Evolutionary conservation across 1,284 basidiomycete species (phyloP).

Genomic region (Ustilago esculenta): DNA sequence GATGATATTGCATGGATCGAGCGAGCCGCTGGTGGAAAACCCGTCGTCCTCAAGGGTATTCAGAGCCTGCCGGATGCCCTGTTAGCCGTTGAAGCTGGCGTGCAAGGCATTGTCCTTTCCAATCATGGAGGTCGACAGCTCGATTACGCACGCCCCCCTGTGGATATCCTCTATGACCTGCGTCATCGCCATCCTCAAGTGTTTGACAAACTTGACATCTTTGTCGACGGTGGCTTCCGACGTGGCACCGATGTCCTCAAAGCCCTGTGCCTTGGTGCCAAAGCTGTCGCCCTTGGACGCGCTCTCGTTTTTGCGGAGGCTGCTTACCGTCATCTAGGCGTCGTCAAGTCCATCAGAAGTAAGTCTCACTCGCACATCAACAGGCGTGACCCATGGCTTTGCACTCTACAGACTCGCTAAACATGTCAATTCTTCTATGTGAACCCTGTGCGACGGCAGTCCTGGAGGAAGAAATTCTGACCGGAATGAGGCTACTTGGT

Average conservation of each 20-base stretch:
- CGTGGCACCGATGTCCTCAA: constrained; percentile 82
- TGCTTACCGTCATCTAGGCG: constrained; percentile 84
- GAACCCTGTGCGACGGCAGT: no score
- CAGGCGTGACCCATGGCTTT: no score
- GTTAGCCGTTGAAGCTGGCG: constrained; percentile 71
- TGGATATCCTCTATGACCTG: constrained; percentile 6
- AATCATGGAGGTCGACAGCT: constrained; percentile 69
- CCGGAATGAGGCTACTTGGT: constrained; percentile 9
- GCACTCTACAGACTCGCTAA: no score
- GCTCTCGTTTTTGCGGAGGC: constrained; percentile 88
- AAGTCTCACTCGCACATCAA: no score
- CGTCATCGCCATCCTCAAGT: constrained; percentile 66
- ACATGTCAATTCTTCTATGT: no score
- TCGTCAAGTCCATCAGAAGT: constrained; percentile 73
- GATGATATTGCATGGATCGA: constrained; percentile 78
- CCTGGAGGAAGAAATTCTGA: constrained; percentile 13
- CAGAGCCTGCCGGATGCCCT: constrained; percentile 75
- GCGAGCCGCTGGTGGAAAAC: constrained; percentile 75
- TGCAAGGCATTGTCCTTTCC: constrained; percentile 67
- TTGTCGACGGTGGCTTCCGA: constrained; percentile 85
- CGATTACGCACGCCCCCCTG: constrained; percentile 35
- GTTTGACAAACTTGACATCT: constrained; percentile 70
- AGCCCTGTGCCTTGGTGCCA: constrained; percentile 87
- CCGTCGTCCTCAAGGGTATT: constrained; percentile 83
- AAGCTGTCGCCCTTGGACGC: constrained; percentile 85